These are phyloP conservation scores for Tricholoma saponaceum DNA, from an alignment of 768 basidiomycete species.

Conservation along the genomic window DNA sequence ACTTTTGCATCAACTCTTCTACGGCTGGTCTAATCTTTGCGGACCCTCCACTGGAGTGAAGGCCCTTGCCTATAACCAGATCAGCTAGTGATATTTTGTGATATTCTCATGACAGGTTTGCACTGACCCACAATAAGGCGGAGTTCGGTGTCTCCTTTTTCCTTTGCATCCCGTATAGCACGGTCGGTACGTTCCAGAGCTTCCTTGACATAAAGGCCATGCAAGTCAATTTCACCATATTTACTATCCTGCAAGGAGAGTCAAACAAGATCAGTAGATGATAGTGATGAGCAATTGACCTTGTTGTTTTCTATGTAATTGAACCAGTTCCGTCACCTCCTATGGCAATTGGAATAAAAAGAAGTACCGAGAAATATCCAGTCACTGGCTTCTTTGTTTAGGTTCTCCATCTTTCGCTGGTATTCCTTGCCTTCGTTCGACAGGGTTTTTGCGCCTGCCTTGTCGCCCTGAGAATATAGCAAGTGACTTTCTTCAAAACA, in stretches of 20 bases:
- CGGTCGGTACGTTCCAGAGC: conserved; percentile 72
- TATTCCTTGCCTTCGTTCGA: conserved; percentile 79
- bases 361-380: conserved; percentile 81
- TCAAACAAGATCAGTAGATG: not conserved
- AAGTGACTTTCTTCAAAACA: conserved; percentile 70
- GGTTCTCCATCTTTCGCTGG: conserved; percentile 67
- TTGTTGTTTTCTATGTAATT: conserved; percentile 67
- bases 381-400: conserved; percentile 78
- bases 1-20: conserved; percentile 83
- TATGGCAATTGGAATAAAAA: not conserved
- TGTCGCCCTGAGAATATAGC: conserved; percentile 71
- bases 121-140: conserved; percentile 80
- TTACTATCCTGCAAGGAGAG: conserved; percentile 47
- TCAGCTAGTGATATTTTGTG: not conserved
- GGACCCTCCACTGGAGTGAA: conserved; percentile 72
- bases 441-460: conserved; percentile 77
- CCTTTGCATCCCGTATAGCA: conserved; percentile 65
- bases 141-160: conserved; percentile 58
- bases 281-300: conserved; percentile 28
- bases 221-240: conserved; percentile 80
- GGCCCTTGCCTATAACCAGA: conserved; percentile 63
- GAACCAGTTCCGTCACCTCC: not conserved
- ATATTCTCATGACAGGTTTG: not conserved
- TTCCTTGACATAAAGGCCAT: conserved; percentile 93
- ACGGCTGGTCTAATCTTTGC: conserved; percentile 94